Evolutionary conservation across 805 yeast species (phyloP).

Genomic region (Sungouiella blattae): DNA sequence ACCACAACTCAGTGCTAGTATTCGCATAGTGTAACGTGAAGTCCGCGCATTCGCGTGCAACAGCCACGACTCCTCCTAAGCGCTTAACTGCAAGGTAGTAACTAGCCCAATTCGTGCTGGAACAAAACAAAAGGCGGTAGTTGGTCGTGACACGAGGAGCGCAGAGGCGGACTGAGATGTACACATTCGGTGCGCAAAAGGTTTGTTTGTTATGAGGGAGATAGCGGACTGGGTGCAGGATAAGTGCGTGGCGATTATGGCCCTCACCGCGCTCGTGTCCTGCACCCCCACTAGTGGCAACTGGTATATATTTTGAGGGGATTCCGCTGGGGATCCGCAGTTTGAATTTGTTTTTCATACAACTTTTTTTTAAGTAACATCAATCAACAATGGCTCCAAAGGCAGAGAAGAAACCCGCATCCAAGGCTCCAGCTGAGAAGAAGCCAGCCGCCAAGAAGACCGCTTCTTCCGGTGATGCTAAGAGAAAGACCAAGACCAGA

Average conservation of each 20-base stretch:
- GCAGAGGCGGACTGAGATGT: conserved; percentile 15
- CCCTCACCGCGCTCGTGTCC: conserved; percentile 14
- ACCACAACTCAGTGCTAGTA: too few species aligned
- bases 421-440: conserved; percentile 39
- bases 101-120: too few species aligned
- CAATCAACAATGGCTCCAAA: conserved; percentile 30
- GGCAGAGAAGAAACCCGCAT: conserved; percentile 39
- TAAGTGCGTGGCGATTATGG: conserved; percentile 5
- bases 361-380: conserved; percentile 12
- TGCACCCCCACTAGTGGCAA: conserved; percentile 18
- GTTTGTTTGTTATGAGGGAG: conserved; percentile 7
- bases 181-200: conserved; percentile 11
- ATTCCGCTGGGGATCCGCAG: conserved; percentile 10
- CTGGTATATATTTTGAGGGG: conserved; percentile 16
- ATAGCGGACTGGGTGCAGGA: conserved; percentile 12
- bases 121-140: neutral
- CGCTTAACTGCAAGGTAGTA: too few species aligned
- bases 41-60: too few species aligned
- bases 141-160: too few species aligned
- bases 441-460: conserved; percentile 38
- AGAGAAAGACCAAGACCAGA: conserved; percentile 37
- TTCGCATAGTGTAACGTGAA: too few species aligned
- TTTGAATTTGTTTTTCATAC: conserved; percentile 9
- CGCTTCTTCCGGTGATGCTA: conserved; percentile 26
- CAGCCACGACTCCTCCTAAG: too few species aligned